phyloP scores from a whole-genome alignment of 345 rosid species.

The Bruguiera parviflora region DNA sequence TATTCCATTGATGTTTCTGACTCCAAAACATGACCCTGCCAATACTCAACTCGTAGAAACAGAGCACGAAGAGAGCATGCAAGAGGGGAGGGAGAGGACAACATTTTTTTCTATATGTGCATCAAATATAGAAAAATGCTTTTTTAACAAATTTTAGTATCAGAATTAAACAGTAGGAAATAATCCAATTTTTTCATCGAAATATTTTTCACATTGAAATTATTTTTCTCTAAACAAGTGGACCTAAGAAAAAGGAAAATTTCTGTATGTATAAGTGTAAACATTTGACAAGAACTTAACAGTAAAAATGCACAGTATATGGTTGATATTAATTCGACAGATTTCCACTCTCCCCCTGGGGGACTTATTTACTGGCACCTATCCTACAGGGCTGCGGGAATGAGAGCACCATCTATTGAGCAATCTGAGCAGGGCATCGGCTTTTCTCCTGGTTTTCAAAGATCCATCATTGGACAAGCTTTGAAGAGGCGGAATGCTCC shows the following conservation, averaged over 20 bases:
- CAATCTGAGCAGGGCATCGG: conserved; percentile 60
- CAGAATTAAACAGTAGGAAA: too few species aligned
- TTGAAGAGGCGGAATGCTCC: conserved; percentile 65
- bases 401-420: conserved; percentile 58
- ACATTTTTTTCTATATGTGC: too few species aligned
- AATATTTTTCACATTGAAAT: background rate
- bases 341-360: conserved; percentile 20
- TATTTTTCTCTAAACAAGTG: background rate
- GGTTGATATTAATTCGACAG: conserved; percentile 13
- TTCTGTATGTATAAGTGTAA: background rate
- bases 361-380: background rate
- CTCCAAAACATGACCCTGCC: too few species aligned
- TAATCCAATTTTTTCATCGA: too few species aligned
- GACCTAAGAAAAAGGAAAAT: background rate
- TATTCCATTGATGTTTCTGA: too few species aligned
- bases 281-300: background rate
- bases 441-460: conserved; percentile 58
- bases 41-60: too few species aligned
- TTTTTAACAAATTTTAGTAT: too few species aligned
- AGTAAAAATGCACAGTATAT: background rate
- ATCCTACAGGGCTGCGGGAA: conserved; percentile 38
- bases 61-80: too few species aligned
- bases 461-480: conserved; percentile 57
- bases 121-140: too few species aligned
- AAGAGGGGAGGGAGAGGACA: too few species aligned